phyloP scores from a whole-genome alignment of 192 early-diverging fungal species.

The Umbelopsis vinacea region DNA sequence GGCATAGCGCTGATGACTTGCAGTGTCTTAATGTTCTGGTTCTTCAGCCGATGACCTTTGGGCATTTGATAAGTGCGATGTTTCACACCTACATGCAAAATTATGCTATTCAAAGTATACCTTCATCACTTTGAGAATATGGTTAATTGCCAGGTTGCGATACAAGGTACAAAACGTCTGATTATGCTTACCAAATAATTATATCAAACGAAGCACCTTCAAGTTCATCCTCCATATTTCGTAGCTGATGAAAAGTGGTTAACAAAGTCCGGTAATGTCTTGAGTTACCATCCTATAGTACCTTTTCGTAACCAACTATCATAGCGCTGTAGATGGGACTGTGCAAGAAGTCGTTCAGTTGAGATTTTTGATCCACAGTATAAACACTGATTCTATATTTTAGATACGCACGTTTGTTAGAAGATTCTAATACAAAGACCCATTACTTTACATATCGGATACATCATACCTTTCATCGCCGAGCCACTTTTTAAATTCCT shows the following conservation, averaged over 20 bases:
- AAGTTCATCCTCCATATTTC: slow-evolving; percentile 39
- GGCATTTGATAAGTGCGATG: not conserved
- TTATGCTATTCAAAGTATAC: not conserved
- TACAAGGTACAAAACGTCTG: not conserved
- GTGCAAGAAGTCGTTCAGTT: slow-evolving; percentile 46
- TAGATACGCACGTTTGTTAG: not conserved
- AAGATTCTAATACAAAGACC: not conserved
- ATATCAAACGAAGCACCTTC: slow-evolving; percentile 40
- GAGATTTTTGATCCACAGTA: slow-evolving; percentile 48
- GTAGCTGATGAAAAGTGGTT: slow-evolving; percentile 19
- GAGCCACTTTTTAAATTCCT: slow-evolving; percentile 60
- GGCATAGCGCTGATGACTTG: slow-evolving; percentile 41
- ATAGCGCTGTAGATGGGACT: slow-evolving; percentile 51
- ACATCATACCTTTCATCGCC: slow-evolving; percentile 41
- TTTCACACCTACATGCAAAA: too few species aligned
- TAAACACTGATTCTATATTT: slow-evolving; percentile 38
- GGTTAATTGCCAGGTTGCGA: too few species aligned
- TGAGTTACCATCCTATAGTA: not conserved
- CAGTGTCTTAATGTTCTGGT: slow-evolving; percentile 48
- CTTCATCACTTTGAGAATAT: not conserved
- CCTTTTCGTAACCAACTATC: slow-evolving; percentile 58
- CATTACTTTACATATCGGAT: not conserved
- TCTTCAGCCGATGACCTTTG: slow-evolving; percentile 44
- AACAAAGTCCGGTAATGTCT: not conserved
- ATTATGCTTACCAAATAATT: slow-evolving; percentile 38